Evolutionary conservation across 1,284 basidiomycete genomes (phyloP).

Genomic region (Moesziomyces parantarcticus): DNA sequence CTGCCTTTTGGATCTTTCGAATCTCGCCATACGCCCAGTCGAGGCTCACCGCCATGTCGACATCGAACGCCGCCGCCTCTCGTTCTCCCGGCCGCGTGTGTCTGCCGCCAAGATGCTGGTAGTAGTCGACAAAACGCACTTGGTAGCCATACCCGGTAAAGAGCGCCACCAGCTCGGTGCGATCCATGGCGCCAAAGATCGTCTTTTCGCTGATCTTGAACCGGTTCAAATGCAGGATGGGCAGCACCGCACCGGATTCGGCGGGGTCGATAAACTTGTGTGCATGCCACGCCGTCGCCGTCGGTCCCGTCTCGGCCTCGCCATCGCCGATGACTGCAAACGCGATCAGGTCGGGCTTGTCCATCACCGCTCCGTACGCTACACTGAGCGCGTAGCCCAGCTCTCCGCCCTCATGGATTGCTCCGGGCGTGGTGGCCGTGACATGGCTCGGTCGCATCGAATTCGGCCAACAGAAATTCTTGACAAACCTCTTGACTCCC

Average conservation of each 20-base stretch:
- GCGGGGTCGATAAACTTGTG: slow-evolving; percentile 88
- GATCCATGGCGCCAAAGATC: slow-evolving; percentile 88
- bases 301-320: slow-evolving; percentile 79
- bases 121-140: slow-evolving; percentile 81
- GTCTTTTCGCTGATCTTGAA: slow-evolving; percentile 90
- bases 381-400: slow-evolving; percentile 76
- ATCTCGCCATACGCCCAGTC: slow-evolving; percentile 74
- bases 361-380: slow-evolving; percentile 79
- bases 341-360: slow-evolving; percentile 83
- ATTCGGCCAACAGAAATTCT: slow-evolving; percentile 75
- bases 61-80: slow-evolving; percentile 68
- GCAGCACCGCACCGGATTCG: slow-evolving; percentile 87
- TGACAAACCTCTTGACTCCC: slow-evolving; percentile 77
- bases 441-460: slow-evolving; percentile 73
- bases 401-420: slow-evolving; percentile 84
- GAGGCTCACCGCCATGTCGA: slow-evolving; percentile 78
- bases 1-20: slow-evolving; percentile 79
- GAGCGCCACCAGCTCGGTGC: slow-evolving; percentile 79
- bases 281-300: slow-evolving; percentile 77
- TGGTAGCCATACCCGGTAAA: slow-evolving; percentile 73
- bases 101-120: slow-evolving; percentile 72
- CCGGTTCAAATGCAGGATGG: slow-evolving; percentile 84
- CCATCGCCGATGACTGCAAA: slow-evolving; percentile 85
- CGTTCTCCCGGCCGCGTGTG: slow-evolving; percentile 71
- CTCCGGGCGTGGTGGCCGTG: slow-evolving; percentile 83